Evolutionary conservation across 2,329 filamentous ascomycete genomes (phyloP).

Genomic region (Fusarium drepaniforme): DNA sequence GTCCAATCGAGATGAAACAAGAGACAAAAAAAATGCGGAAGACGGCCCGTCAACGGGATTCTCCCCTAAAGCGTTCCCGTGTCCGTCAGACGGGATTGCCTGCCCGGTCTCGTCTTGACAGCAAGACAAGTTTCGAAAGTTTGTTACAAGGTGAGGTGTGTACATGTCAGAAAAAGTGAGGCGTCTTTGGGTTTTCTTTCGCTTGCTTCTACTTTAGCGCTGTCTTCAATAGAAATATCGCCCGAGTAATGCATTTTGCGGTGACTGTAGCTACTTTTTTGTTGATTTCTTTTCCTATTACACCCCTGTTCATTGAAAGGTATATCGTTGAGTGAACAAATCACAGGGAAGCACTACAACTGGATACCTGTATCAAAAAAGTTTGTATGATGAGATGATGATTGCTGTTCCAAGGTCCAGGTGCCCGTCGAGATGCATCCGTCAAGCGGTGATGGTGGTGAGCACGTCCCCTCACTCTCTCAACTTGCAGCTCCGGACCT

Average conservation of each 20-base stretch:
- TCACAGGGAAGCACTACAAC: too few species aligned
- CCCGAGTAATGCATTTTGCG: slow-evolving; percentile 1
- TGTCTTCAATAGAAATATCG: neutral
- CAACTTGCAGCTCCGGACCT: slow-evolving; percentile 5
- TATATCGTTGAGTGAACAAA: slow-evolving; percentile 4
- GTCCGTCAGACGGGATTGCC: neutral
- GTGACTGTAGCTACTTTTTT: neutral
- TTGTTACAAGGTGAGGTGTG: neutral
- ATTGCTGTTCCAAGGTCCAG: slow-evolving; percentile 10
- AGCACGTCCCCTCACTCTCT: slow-evolving; percentile 14
- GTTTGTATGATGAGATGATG: slow-evolving; percentile 3
- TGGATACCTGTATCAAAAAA: neutral
- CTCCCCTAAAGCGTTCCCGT: slow-evolving; percentile 15
- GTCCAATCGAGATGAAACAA: slow-evolving; percentile 19
- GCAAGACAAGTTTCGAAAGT: neutral
- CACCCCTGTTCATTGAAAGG: slow-evolving; percentile 11
- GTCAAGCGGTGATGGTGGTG: slow-evolving; percentile 30
- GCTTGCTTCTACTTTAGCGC: neutral
- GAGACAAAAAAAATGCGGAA: neutral
- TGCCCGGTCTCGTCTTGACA: slow-evolving; percentile 1
- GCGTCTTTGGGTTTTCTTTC: neutral
- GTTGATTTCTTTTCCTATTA: neutral
- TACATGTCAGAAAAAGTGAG: neutral
- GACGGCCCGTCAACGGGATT: slow-evolving; percentile 25
- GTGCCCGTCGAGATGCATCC: slow-evolving; percentile 3